A percentile compares a stretch with the other conserved stretches of the same genome.
These are phyloP conservation scores for Misopates orontium DNA, from an alignment of 257 asterid species.

Conservation along the genomic window DNA sequence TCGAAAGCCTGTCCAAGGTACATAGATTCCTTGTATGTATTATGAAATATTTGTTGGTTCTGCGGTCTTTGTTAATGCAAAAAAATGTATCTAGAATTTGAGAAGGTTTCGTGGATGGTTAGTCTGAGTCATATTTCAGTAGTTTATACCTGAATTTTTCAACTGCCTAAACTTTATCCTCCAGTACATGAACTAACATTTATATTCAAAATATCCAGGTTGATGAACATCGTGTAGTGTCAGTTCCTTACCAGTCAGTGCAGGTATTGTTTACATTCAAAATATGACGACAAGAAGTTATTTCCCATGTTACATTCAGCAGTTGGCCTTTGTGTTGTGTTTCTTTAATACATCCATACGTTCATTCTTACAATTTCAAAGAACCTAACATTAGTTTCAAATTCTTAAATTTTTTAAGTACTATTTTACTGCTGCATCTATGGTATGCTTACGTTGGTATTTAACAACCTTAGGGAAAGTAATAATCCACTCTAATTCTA, in stretches of 20 bases:
- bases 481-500: not conserved
- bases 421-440: not conserved
- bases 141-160: slow-evolving; percentile 16
- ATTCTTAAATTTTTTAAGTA: not conserved
- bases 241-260: slow-evolving; percentile 85
- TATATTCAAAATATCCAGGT: slow-evolving; percentile 60
- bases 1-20: slow-evolving; percentile 97
- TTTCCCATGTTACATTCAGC: slow-evolving; percentile 10
- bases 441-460: not conserved
- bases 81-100: not conserved
- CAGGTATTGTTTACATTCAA: slow-evolving; percentile 59
- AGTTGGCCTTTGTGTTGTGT: not conserved
- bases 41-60: not conserved
- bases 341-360: not conserved
- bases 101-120: slow-evolving; percentile 17
- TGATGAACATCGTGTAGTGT: slow-evolving; percentile 77
- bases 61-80: slow-evolving; percentile 18
- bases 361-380: slow-evolving; percentile 2
- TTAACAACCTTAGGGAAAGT: not conserved
- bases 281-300: slow-evolving; percentile 8
- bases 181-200: slow-evolving; percentile 21
- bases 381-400: slow-evolving; percentile 10
- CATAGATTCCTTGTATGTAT: slow-evolving; percentile 20
- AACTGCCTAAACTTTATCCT: slow-evolving; percentile 15
- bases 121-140: slow-evolving; percentile 21